Conservation (phyloP, 768 basidiomycete species). For the Mycena vulgaris region DNA sequence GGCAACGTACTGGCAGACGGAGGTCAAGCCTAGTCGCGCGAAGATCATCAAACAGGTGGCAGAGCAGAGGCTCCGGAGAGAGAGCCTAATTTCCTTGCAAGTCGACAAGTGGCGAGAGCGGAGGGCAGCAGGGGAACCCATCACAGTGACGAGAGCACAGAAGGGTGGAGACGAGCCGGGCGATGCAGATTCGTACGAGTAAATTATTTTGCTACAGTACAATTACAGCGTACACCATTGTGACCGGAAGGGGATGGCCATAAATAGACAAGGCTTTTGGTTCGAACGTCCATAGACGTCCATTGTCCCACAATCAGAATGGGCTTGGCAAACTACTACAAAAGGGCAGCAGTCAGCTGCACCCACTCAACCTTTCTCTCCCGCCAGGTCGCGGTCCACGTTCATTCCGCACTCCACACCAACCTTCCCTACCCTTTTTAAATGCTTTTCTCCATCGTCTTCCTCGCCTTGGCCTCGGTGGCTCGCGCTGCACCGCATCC, state of each 20-base stretch:
- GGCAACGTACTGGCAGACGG: slow-evolving; percentile 31
- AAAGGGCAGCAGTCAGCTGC: neutral
- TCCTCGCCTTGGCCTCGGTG: slow-evolving; percentile 51
- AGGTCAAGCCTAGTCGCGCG: slow-evolving; percentile 32
- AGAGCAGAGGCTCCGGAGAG: slow-evolving; percentile 26
- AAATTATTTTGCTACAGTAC: neutral
- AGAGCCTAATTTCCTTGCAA: slow-evolving; percentile 23
- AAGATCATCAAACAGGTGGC: slow-evolving; percentile 34
- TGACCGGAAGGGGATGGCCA: slow-evolving; percentile 4
- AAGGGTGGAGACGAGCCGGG: neutral
- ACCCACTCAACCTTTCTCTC: neutral
- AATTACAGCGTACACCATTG: too few species aligned
- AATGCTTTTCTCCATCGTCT: slow-evolving; percentile 32
- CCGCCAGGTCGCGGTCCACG: slow-evolving; percentile 23
- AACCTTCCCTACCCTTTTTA: neutral
- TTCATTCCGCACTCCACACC: slow-evolving; percentile 8
- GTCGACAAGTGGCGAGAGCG: slow-evolving; percentile 34
- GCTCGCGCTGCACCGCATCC: slow-evolving; percentile 51
- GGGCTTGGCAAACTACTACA: neutral
- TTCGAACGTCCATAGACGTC: neutral
- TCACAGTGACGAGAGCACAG: neutral
- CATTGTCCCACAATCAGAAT: neutral
- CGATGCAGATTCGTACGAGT: neutral
- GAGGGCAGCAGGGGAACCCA: slow-evolving; percentile 30
- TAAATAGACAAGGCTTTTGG: neutral